Base-by-base conservation (phyloP, 352 stramenopile genomes). In the Phytophthora kernoviae region DNA sequence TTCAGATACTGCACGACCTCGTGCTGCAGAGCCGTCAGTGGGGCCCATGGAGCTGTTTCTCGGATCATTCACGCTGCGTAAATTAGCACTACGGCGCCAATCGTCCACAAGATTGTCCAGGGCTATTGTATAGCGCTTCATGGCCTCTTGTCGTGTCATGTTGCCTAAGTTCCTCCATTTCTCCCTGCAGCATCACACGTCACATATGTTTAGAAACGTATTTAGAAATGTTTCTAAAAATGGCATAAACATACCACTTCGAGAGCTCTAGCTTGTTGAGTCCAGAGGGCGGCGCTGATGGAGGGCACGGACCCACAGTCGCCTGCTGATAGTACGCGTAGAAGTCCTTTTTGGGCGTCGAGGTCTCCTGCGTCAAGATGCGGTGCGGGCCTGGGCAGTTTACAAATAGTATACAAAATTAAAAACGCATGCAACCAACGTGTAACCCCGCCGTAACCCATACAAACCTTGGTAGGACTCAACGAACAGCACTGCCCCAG, bases 81-180 rank as follows among this genome's bases (percentile, higher is more conserved):
- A 27, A 44, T 68, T 84, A 4, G 81, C 73, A 18, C 71, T 88
- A 49, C 81, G 82, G 30, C 83, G 75, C 83, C 83, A 94, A 62
- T 91, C 81, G 54, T 94, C 83, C 54, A 94, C 83, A 17, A 93
- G 60, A 50, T 90, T 90, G 55, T 94, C 85, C 17, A 94, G 72
- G 30, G 69, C 75, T 15, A 73, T 84, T 9, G 77, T 91, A 69
- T 93, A 94, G 11, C 73, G 65, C 52, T 86, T 84, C 85, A 91
- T 94, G 55, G 85, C 85, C 51, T 90, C 79, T 37, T 91, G 81
- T 20, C 75, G 78, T 6, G 77, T 87, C 76, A 88, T 86, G 11
- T 48, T 46, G n/a, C 81, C 85, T 7, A 94, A 64, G 18, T 75
- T 75, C 18, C 73, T 63, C 85, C 85, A 94, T 41, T 93, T 94